Conservation (phyloP, 2,329 filamentous ascomycete genomes). For the Emergomyces pasteurianus region DNA sequence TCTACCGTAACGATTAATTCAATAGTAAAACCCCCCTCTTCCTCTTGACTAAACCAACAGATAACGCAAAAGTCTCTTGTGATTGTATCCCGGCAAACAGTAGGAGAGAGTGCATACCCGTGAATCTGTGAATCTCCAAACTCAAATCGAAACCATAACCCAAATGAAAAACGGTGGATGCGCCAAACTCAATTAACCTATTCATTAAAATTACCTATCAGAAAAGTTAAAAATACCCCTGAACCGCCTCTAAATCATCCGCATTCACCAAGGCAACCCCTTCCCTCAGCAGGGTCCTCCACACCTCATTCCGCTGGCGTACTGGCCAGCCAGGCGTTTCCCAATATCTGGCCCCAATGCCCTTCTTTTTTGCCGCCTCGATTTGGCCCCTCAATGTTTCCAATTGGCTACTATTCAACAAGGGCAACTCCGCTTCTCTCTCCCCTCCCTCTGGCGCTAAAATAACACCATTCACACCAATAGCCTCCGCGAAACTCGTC, state of each 20-base stretch:
- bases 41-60: background rate
- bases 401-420: conserved; percentile 31
- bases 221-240: conserved; percentile 7
- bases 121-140: too few relatives aligned
- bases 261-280: conserved; percentile 53
- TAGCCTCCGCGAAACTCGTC: conserved; percentile 36
- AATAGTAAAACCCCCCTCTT: too few relatives aligned
- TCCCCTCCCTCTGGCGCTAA: conserved; percentile 8
- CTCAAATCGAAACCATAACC: too few relatives aligned
- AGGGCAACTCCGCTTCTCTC: conserved; percentile 22
- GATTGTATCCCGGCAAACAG: background rate
- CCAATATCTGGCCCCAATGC: conserved; percentile 52
- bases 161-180: too few relatives aligned
- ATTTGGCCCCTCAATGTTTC: conserved; percentile 43
- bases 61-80: background rate
- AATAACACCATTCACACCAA: conserved; percentile 19
- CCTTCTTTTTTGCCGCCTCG: conserved; percentile 40
- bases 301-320: conserved; percentile 46
- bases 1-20: too few relatives aligned
- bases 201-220: too few relatives aligned
- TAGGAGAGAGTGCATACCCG: background rate
- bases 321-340: conserved; percentile 49
- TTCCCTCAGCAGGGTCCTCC: conserved; percentile 44
- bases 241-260: conserved; percentile 46
- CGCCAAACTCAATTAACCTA: too few relatives aligned